Base-by-base conservation (phyloP, 2,329 filamentous ascomycete species). In the Zasmidium angulare region DNA sequence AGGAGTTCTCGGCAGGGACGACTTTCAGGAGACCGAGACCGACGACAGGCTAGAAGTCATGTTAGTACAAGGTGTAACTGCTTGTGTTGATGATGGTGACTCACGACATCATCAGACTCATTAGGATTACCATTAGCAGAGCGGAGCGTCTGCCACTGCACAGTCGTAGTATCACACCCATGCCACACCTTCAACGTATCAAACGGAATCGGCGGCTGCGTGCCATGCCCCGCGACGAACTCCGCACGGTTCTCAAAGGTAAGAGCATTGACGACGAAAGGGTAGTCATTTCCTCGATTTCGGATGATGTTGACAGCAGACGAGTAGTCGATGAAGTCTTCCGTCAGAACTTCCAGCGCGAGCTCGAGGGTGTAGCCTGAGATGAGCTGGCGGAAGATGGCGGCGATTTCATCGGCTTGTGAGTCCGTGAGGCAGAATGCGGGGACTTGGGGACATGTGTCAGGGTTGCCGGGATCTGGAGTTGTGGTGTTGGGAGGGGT, bases 251-350 rank as follows among this genome's bases (percentile, higher is more conserved):
- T 62, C 23, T 50, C 52, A 63, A 72, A 72, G 31, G 65, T 65
- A 53, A 66, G 47, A 23, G 56, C 66, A 51, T 68, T 67, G 55
- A 70, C 66, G 21, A 59, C 60, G 51, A 65, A 65, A 4, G 68
- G 68, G 12, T 57, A 61, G 24, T 65, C 60, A 50, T 63, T 67
- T 22, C 68, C 68, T 21, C 63, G 61, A 61, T 70, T 70, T 60
- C 64, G 64, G 60, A 70, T 68, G 63, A 70, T 71, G 59, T 69
- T 71, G 61, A 71, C 70, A 19, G 68, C 67, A 50, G 67, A 68
- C 11, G 67, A 64, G 56, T 69, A 70, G 62, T 72, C 70, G 56
- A 67, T 56, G 50, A 70, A 72, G 65, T 71, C 68, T 43, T 65
- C 65, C 17, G 69, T 68, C 11, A 72, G 65, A 7, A 66, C 64